Evolutionary conservation across 2,329 filamentous ascomycete species (phyloP).

Genomic region (Pleochaeta shiraiana): DNA sequence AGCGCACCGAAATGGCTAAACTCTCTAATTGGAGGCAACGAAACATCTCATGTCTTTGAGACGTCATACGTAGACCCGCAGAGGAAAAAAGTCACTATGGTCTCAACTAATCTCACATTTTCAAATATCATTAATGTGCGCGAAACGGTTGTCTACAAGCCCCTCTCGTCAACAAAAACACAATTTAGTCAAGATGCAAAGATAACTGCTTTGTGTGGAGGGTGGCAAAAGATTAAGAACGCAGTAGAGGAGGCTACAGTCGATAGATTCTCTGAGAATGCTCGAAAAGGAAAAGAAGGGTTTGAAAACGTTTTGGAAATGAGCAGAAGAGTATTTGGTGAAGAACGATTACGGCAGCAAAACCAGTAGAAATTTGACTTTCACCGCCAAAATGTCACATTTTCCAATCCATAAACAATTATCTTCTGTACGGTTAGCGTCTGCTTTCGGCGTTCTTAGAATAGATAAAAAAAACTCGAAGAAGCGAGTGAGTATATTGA

Average conservation of each 20-base stretch:
- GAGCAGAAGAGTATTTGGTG: conserved; percentile 75
- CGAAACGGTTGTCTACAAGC: conserved; percentile 78
- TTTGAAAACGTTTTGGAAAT: conserved; percentile 91
- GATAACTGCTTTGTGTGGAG: conserved; percentile 84
- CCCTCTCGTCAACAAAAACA: conserved; percentile 36
- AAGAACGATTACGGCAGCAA: conserved; percentile 47
- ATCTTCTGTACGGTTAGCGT: conserved; percentile 6
- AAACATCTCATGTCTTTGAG: conserved; percentile 82
- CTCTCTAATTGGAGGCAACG: conserved; percentile 54
- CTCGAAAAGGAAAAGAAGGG: conserved; percentile 70
- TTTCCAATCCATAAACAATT: conserved; percentile 1
- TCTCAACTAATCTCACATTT: conserved; percentile 85
- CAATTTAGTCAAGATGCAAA: conserved; percentile 76
- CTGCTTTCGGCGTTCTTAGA: conserved; percentile 4
- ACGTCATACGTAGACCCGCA: conserved; percentile 80
- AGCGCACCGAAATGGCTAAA: conserved; percentile 62
- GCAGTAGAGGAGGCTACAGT: conserved; percentile 86
- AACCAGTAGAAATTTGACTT: not conserved
- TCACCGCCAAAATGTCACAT: not conserved
- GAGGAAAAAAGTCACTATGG: conserved; percentile 82
- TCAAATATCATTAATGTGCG: conserved; percentile 77
- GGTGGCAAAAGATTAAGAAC: conserved; percentile 94
- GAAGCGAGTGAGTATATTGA: no score
- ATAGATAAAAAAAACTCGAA: no score
- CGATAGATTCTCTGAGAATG: conserved; percentile 78